These are phyloP conservation scores for Elsinoe ampelina DNA, from an alignment of 2,329 filamentous ascomycete genomes.

Conservation along the genomic window DNA sequence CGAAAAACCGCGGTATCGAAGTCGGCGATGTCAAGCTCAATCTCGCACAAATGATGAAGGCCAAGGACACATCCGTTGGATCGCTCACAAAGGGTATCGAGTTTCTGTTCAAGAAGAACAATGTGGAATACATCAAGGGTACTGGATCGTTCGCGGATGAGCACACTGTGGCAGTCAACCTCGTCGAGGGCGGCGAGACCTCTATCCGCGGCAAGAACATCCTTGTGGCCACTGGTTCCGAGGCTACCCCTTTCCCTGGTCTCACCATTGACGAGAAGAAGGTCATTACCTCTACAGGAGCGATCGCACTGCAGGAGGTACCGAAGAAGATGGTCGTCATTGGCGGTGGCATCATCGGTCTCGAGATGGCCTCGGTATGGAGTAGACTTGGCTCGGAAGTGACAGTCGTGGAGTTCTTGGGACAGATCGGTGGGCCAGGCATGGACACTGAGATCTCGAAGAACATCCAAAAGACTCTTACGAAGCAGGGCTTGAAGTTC, in stretches of 20 bases:
- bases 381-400: conserved; percentile 87
- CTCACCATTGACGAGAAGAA: conserved; percentile 95
- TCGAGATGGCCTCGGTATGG: conserved; percentile 98
- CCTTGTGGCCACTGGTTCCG: conserved; percentile 89
- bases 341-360: conserved; percentile 94
- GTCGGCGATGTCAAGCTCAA: conserved; percentile 96
- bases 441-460: conserved; percentile 96
- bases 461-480: conserved; percentile 79
- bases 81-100: conserved; percentile 95
- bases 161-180: conserved; percentile 82
- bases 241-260: conserved; percentile 92
- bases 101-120: conserved; percentile 98
- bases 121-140: conserved; percentile 95
- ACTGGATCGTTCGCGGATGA: conserved; percentile 78
- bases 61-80: conserved; percentile 83
- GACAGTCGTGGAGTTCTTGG: conserved; percentile 92
- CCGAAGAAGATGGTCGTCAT: conserved; percentile 97
- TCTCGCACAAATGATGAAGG: conserved; percentile 92
- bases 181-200: conserved; percentile 85
- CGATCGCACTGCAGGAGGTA: conserved; percentile 78
- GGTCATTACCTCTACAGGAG: conserved; percentile 92
- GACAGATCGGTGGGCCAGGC: conserved; percentile 92
- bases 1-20: conserved; percentile 93
- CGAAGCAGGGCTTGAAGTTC: conserved; percentile 97
- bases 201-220: conserved; percentile 90